Evolutionary conservation across 2,329 filamentous ascomycete species (phyloP), one percentile per base, ranked within the genome.

Genomic region (Cercospora citrullina): DNA sequence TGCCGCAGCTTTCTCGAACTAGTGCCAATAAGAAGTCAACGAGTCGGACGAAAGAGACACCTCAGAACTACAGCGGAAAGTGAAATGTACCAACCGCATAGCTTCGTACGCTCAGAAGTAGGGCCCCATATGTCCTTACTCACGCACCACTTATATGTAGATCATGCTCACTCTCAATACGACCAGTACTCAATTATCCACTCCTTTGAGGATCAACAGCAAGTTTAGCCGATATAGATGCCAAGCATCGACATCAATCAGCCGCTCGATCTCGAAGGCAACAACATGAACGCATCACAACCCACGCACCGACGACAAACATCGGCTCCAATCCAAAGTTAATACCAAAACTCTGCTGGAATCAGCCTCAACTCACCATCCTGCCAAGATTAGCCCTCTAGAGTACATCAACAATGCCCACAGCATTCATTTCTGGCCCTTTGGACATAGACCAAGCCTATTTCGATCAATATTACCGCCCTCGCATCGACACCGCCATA

Each of bases 391-490:
- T 7, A 39, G 33, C 33, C 12, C 33, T n/a, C 33, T 39, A 7
- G 14, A 39, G 5, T 14, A 5, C 18, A 51, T 12, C 21, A 1
- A 28, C 48, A 7, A 53, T 53, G 48, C 63, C 28, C 1, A 45
- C 61, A 42, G 65, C 68, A 14, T 69, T 69, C 60, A 68, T 69
- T 16, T 69, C 68, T 42, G 68, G 68, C 14, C 68, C 65, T n/a
- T 58, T 69, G 21, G 68, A 69, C 36, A 33, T 63, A 30, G 39
- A 59, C 21, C 26, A 39, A 28, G n/a, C 48, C 53, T 67, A 69
- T 31, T 68, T 69, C 59, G 30, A 60, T 3, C 18, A 36, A 31
- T 57, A 69, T 65, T 69, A 69, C 63, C 57, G 12, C 8, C 42
- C 65, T 8, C 62, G 6, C 21, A 61, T 69, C 51, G 58, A 45